These are phyloP conservation scores for Saccharomycopsis selenospora DNA, from an alignment of 805 yeast genomes.

Conservation along the genomic window DNA sequence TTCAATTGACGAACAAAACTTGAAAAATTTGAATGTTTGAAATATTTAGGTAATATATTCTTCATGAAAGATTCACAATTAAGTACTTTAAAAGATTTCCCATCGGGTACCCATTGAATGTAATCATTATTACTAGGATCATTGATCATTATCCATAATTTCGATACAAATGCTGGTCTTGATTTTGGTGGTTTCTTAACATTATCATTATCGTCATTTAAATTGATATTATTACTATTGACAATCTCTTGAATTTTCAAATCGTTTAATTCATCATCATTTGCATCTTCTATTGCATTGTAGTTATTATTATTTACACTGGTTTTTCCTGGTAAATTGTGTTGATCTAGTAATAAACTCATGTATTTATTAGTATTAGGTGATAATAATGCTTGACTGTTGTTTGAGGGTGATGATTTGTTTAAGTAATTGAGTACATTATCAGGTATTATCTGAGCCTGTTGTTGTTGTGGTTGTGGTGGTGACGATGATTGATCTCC, in stretches of 20 bases:
- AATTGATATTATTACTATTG: not conserved
- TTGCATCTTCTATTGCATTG: too few relatives aligned
- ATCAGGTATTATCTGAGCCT: too few relatives aligned
- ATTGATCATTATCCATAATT: constrained; percentile 93
- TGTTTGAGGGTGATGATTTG: too few relatives aligned
- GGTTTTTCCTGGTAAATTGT: not conserved
- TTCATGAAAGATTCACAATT: constrained; percentile 83
- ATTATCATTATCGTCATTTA: not conserved
- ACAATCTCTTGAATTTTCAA: not conserved
- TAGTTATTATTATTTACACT: too few relatives aligned
- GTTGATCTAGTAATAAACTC: not conserved
- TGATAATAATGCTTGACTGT: not conserved
- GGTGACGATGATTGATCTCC: too few relatives aligned
- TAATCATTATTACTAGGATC: constrained; percentile 61
- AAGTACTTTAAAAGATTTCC: constrained; percentile 74
- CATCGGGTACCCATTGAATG: constrained; percentile 82
- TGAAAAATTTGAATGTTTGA: constrained; percentile 93
- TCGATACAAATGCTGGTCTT: constrained; percentile 86
- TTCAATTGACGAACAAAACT: constrained; percentile 92
- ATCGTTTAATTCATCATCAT: not conserved
- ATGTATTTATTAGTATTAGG: not conserved
- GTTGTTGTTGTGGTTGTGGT: too few relatives aligned
- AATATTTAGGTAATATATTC: constrained; percentile 78
- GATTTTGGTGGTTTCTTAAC: constrained; percentile 33
- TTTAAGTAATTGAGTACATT: too few relatives aligned